Evolutionary conservation across 140 eudicot genomes (phyloP), one percentile per base, ranked within the genome.

Genomic region (Stevia rebaudiana): DNA sequence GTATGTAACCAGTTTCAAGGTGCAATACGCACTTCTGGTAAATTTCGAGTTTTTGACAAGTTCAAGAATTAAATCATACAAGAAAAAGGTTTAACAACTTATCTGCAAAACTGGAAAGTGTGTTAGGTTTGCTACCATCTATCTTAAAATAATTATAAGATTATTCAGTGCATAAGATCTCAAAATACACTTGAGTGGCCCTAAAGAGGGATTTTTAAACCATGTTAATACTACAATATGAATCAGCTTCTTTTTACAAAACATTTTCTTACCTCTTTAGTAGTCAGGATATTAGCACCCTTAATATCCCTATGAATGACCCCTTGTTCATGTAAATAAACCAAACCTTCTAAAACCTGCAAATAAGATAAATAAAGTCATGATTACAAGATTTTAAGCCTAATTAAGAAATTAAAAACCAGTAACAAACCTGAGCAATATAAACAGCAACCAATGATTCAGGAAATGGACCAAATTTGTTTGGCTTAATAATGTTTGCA

Each of bases 291-390:
- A 80, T 92, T 92, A 65, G 98, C 96, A 73, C 98, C 98, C 84
- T 92, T 92, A 68, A 92, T 92, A 72, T 92, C 98, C 15, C 98
- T 85, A 81, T 92, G 98, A 62, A 92, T 92, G 30, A 92, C 98
- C 47, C 96, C 98, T 61, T 92, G 96, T 70, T 92, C 96, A 55
- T 92, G 98, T 51, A 92, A 84, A 82, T 92, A 92, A 62, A 88
- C 98, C 79, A 92, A 70, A 53, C 98, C 98, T 75, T 92, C 96
- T 81, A 92, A 76, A 47, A 92, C 98, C 98, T 92, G 74, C 31
- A 16, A 40, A 47, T 51, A 39, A 30, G 0, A 48, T 30, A 30
- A 0, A 48, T 30, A 21, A 56, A 39, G 50, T 50, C 62, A 73
- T 37, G 15, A 37, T 13, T 57, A 52, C 63, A n/a, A 58, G 42